A percentile compares a stretch with the other conserved stretches of the same genome.
Evolutionary conservation across 1,284 basidiomycete species (phyloP).

Genomic region (Tylopilus sp.): DNA sequence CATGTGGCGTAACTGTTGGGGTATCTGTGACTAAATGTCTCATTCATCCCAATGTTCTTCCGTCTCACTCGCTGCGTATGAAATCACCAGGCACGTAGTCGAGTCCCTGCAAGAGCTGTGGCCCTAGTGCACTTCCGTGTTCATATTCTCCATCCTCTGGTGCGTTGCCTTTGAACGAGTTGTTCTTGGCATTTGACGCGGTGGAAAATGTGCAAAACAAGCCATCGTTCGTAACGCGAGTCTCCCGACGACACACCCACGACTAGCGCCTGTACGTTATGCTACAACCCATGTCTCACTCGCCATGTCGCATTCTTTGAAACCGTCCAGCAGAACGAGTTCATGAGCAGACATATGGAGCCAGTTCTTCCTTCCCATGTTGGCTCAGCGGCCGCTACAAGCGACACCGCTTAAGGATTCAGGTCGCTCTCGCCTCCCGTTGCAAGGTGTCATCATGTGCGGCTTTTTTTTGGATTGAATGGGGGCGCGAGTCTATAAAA

Average conservation of each 20-base stretch:
- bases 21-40: not conserved
- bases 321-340: slow-evolving; percentile 4
- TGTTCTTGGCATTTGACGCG: too few species aligned
- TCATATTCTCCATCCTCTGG: too few species aligned
- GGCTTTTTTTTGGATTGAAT: not conserved
- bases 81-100: too few species aligned
- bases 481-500: slow-evolving; percentile 8
- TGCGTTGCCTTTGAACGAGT: too few species aligned
- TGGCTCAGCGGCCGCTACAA: not conserved
- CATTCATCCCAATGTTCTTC: not conserved
- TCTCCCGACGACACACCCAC: not conserved
- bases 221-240: not conserved
- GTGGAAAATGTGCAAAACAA: too few species aligned
- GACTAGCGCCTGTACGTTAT: not conserved
- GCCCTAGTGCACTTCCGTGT: too few species aligned
- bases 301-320: slow-evolving; percentile 2
- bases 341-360: not conserved
- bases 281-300: slow-evolving; percentile 7
- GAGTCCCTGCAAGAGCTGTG: not conserved
- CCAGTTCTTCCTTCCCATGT: not conserved
- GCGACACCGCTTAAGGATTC: not conserved
- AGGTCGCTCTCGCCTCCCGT: not conserved
- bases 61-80: too few species aligned
- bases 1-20: not conserved
- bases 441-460: not conserved